phyloP scores from a whole-genome alignment of 345 rosid species.

The Nasturtium officinale region DNA sequence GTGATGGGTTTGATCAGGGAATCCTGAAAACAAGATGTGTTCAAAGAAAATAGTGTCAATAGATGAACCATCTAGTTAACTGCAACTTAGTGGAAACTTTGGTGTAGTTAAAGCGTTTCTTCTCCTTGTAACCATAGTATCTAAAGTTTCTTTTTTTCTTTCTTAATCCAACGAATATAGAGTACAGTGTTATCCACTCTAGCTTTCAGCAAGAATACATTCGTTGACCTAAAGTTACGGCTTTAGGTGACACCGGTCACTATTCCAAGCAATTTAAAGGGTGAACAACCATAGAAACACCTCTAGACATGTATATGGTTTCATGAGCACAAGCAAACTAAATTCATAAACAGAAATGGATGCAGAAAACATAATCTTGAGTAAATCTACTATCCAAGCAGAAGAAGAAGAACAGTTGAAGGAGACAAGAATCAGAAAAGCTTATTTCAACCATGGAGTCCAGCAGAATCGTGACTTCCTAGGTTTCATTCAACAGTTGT shows the following conservation, averaged over 20 bases:
- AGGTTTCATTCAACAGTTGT: not conserved
- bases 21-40: constrained; percentile 59
- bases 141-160: not conserved
- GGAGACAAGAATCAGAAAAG: not conserved
- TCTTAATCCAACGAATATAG: not conserved
- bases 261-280: not conserved
- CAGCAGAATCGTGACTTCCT: not conserved
- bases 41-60: constrained; percentile 13
- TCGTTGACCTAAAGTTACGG: not conserved
- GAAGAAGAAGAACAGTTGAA: not conserved
- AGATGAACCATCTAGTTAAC: not conserved
- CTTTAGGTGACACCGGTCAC: not conserved
- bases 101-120: not conserved
- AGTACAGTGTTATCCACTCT: not conserved
- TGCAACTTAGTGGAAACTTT: not conserved
- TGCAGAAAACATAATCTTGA: not conserved
- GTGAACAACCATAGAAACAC: not conserved
- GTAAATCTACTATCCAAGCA: not conserved
- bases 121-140: not conserved
- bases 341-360: not conserved
- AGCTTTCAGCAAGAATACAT: not conserved
- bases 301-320: not conserved
- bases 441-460: not conserved
- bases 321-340: not conserved
- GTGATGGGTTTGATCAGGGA: constrained; percentile 81